These are phyloP conservation scores for Nitzschia palea DNA, from an alignment of 108 stramenopile genomes.

Conservation along the genomic window DNA sequence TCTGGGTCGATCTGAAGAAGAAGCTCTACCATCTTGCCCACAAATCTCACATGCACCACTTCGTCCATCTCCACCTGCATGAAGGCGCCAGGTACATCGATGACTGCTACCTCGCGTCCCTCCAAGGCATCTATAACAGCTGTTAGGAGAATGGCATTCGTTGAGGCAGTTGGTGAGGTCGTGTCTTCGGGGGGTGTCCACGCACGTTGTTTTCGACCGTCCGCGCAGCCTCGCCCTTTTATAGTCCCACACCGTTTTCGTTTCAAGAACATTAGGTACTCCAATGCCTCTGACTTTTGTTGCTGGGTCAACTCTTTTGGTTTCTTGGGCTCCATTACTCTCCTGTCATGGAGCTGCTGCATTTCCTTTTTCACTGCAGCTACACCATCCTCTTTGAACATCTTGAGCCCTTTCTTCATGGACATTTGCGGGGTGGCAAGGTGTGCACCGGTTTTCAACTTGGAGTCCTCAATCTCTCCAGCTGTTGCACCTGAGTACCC, in stretches of 20 bases:
- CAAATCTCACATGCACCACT: slow-evolving; percentile 17
- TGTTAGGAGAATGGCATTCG: slow-evolving; percentile 20
- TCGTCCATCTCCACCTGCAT: slow-evolving; percentile 24
- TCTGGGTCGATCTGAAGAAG: background rate
- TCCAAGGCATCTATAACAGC: slow-evolving; percentile 36
- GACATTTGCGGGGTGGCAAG: background rate
- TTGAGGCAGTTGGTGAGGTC: slow-evolving; percentile 29
- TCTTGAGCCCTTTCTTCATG: slow-evolving; percentile 24
- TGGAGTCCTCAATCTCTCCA: background rate
- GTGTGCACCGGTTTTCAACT: background rate
- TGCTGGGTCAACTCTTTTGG: background rate
- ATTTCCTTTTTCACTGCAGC: slow-evolving; percentile 44
- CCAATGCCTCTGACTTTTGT: background rate
- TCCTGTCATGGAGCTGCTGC: slow-evolving; percentile 34
- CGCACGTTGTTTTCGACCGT: slow-evolving; percentile 27
- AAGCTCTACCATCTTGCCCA: background rate
- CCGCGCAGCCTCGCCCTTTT: slow-evolving; percentile 45
- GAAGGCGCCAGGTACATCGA: slow-evolving; percentile 43
- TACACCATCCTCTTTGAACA: slow-evolving; percentile 33
- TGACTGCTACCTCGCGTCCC: slow-evolving; percentile 23
- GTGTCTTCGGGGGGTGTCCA: background rate
- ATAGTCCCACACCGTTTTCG: slow-evolving; percentile 29
- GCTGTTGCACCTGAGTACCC: background rate
- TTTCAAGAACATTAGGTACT: slow-evolving; percentile 8
- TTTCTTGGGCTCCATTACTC: slow-evolving; percentile 28